Conservation (phyloP, 257 asterid species). For the Salvia rosmarinus region DNA sequence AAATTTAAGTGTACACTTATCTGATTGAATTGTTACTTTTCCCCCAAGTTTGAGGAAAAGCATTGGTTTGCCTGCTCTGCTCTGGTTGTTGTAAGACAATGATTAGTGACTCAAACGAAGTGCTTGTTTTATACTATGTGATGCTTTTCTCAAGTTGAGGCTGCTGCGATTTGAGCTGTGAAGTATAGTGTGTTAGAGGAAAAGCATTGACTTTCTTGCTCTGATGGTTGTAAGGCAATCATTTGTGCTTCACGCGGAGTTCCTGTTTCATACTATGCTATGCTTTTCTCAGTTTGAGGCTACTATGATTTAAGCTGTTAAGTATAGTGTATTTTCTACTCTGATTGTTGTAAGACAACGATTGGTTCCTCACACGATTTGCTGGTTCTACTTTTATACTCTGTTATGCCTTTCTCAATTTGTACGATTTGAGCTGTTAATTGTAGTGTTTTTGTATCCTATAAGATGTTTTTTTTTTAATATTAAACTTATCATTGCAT, state of each 20-base stretch:
- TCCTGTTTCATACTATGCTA: background rate
- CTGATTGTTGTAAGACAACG: background rate
- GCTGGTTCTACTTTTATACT: background rate
- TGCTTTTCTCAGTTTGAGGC: background rate
- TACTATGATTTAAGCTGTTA: slow-evolving; percentile 3
- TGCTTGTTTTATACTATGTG: background rate
- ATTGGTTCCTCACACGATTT: background rate
- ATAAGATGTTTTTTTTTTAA: background rate
- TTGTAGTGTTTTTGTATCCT: background rate
- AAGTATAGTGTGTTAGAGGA: background rate
- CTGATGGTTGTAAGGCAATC: background rate
- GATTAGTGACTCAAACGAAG: slow-evolving; percentile 2
- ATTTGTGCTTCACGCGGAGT: background rate
- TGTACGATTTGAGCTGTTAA: slow-evolving; percentile 14
- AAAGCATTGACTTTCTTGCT: slow-evolving; percentile 5
- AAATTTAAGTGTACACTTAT: background rate
- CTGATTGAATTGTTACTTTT: slow-evolving; percentile 1
- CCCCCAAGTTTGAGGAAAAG: background rate
- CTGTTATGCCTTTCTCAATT: background rate
- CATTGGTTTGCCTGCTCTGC: slow-evolving; percentile 11
- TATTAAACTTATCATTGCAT: background rate
- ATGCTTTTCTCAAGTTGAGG: background rate
- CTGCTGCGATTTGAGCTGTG: slow-evolving; percentile 16
- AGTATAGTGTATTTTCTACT: slow-evolving; percentile 14
- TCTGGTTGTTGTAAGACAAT: background rate